These are phyloP conservation scores for Suillus tomentosus DNA, from an alignment of 768 basidiomycete species.

Conservation along the genomic window DNA sequence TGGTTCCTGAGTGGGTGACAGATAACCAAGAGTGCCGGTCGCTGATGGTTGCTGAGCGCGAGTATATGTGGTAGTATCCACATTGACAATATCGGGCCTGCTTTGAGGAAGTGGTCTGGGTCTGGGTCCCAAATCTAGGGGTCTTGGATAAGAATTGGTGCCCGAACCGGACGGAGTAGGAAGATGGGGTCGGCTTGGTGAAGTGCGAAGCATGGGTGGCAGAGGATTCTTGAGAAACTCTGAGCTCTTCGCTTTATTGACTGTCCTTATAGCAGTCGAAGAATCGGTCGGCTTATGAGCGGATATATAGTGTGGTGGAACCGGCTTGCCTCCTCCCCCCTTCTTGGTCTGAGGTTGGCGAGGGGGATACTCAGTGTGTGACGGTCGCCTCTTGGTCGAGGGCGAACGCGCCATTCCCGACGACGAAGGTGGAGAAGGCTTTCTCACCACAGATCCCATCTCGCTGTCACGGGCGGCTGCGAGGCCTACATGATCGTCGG, in stretches of 20 bases:
- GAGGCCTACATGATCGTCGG: constrained; percentile 23
- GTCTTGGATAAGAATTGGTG: constrained; percentile 19
- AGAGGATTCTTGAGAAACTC: constrained; percentile 30
- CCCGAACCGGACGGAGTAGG: constrained; percentile 20
- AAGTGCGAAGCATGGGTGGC: constrained; percentile 25
- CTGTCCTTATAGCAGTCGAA: constrained; percentile 29
- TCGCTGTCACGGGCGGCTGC: constrained; percentile 23
- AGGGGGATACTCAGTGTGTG: constrained; percentile 27
- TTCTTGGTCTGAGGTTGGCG: constrained; percentile 20
- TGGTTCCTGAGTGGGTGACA: constrained; percentile 56
- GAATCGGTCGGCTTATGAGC: constrained; percentile 36
- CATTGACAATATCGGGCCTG: constrained; percentile 20
- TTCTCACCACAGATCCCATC: constrained; percentile 14
- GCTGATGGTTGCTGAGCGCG: constrained; percentile 23
- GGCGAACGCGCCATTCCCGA: constrained; percentile 16
- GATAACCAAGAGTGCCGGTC: constrained; percentile 26
- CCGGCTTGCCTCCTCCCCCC: constrained; percentile 26
- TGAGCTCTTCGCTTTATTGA: constrained; percentile 33
- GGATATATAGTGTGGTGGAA: constrained; percentile 25
- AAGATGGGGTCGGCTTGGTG: constrained; percentile 34
- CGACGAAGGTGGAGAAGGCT: constrained; percentile 14
- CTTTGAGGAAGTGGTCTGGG: constrained; percentile 34
- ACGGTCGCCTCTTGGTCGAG: constrained; percentile 22
- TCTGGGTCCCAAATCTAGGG: constrained; percentile 22
- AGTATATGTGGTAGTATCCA: constrained; percentile 20